Base-by-base conservation (phyloP, 2,329 filamentous ascomycete species). In the Calycina herbarum region DNA sequence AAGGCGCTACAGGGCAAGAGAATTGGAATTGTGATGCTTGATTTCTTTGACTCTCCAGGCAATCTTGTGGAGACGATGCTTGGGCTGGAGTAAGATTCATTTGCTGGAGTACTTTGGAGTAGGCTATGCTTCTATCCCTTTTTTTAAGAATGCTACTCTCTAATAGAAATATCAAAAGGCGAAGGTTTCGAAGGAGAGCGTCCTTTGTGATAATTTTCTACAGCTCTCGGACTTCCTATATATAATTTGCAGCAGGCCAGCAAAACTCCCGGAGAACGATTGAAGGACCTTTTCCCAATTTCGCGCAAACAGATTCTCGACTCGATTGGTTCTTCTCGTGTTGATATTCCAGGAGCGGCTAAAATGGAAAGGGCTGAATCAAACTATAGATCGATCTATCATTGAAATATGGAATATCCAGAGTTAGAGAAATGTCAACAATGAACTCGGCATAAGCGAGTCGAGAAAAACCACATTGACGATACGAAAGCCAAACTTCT, bases 21-120 rank as follows among this genome's bases (percentile, higher is more conserved):
- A 61, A 60, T 84, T n/a, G 82, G 82, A 0, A 80, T 84, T 66
- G 78, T 84, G 15, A 82, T 85, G 75, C 78, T 85, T 72, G 82
- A 84, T 69, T 84, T 82, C 68, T 85, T 78, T 68, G 79, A 83
- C 57, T 72, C 78, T 68, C 82, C 81, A 0, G 70, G 64, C 1
- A 76, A 79, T 3, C 68, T 84, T 59, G 69, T 84, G 20, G 73
- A 77, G 63, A 73, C 76, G 1, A 76, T 82, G 42, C 68, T 83
- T 61, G 67, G 42, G 29, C n/a, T 61, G 27, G 48, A 54, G 20
- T 24, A 54, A 24, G 5, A 45, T 45, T 45, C 4, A 45, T 45
- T 45, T 27, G 10, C n/a, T 27, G 10, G 3, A 54, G 20, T 11
- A 5, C 24, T 11, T 54, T 27, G 48, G 20, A 11, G 20, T 3